Base-by-base conservation (phyloP, 345 rosid genomes). In the Leavenworthia alabamica region DNA sequence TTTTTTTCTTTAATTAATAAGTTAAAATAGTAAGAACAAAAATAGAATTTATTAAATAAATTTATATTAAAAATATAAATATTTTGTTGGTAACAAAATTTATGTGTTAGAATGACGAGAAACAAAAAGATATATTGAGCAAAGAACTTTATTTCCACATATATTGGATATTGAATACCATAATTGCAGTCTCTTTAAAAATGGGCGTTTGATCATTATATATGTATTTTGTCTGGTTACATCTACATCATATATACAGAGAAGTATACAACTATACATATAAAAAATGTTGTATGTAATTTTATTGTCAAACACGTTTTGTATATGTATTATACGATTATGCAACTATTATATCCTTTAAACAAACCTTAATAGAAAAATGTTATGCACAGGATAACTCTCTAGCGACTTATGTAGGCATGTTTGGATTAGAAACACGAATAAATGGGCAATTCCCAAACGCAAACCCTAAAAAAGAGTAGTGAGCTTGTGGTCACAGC, bases 401-500 rank as follows among this genome's bases (percentile, higher is more conserved):
- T 37, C 16, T 3, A 50, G 23, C 15, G 23, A 50, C 12, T 20
- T 27, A 56, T 27, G 16, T 20, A 13, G 48, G 4, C 24, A 58
- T 49, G 39, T 22, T 19, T 40, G 39, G 23, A 23, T 57, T 49
- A 7, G 24, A 49, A 48, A 17, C 46, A 55, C 19, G 28, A 29
- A 56, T 28, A 20, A 58, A 39, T 28, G 37, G n/a, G 32, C 26
- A 50, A 24, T 31, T 57, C 60, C 32, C 15, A 50, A 59, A 22
- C 23, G 54, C 22, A 51, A 50, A 50, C 42, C 42, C 50, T 28
- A 16, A 58, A 60, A 68, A 10, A 57, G 22, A 26, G 16, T 44
- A 35, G 62, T 61, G 56, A 61, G 48, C 33, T 60, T 53, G 62
- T 69, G 56, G 73, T 61, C 68, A 37, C 56, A 52, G 49, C 41